Evolutionary conservation across 139 green algal genomes (phyloP), one percentile per base, ranked within the genome.

Genomic region (Tetradesmus obliquus): DNA sequence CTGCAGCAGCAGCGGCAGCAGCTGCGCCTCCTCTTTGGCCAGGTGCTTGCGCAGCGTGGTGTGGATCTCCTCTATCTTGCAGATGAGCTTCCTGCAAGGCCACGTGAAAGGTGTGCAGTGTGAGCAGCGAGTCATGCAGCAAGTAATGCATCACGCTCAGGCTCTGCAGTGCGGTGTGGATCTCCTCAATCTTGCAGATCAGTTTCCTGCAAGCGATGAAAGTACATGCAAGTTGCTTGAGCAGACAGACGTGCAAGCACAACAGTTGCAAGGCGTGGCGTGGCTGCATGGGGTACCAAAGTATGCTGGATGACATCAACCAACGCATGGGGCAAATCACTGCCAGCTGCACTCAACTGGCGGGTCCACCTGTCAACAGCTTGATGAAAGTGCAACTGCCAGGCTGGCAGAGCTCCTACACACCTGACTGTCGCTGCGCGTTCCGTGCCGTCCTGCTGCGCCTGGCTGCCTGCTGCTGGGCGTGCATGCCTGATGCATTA

Each of bases 11-110:
- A 99, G 96, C 6, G 98, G 98, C 86, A 99, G 96, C 71, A 99
- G 96, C 96, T 99, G 98, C 86, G 98, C 95, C 93, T 99, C 98
- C 93, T 99, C 98, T 91, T 99, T 99, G 45, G 93, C 95, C 57
- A 99, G 94, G 94, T 99, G 98, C 93, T 99, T 98, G 54, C 91
- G 88, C 53, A 99, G 95, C 5, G 98, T 99, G 22, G 94, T 97
- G 82, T 98, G 95, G 79, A 99, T 94, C 88, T 97, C 96, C 87
- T 97, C 94, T 32, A 97, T 91, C 90, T 98, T 97, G 90, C 94
- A 96, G 12, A 95, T 90, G 51, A 97, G 86, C 55, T 94, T 45
- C 91, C 94, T 96, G 92, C 53, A 79, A 32, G 74, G 32, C 6
- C 60, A 76, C 5, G 71, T 53, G 86, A 20, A n/a, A 62, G 84